Base-by-base conservation (phyloP, 2,329 filamentous ascomycete genomes). In the Clarireedia homoeocarpa region DNA sequence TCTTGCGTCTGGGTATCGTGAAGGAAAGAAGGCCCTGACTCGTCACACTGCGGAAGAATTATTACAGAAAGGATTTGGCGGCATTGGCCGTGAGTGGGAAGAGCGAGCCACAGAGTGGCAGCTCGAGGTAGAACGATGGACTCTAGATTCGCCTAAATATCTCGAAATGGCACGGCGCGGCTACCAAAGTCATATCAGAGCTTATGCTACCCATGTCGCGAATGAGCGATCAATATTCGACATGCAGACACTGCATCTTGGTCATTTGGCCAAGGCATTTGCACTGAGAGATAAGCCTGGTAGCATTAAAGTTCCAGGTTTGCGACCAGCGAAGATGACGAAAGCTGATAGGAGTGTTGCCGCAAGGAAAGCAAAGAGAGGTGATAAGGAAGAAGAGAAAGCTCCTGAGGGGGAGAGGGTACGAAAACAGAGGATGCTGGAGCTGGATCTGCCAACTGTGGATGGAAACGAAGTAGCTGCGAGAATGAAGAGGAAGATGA, bases 261-360 rank as follows among this genome's bases (percentile, higher is more conserved):
- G 94, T 3, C 94, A 99, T 75, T 76, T 94, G 62, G 92, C 92
- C 6, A 99, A 99, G 76, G 89, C 88, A 26, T 99, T 95, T 69
- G 94, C 85, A 1, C 74, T 99, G 62, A 80, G 95, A 61, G 94
- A 99, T 70, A 84, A 89, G 34, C 94, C 94, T 0, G 87, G 88
- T 5, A 87, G 88, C 50, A 95, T 99, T 54, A 84, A 84, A 36
- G 77, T 72, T 62, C 72, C 73, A 9, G 73, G 71, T 15, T 50
- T 70, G 24, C 61, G 69, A 78, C 68, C 66, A 71, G 75, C 71
- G 67, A 70, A 67, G 26, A 70, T 72, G 63, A 71, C 69, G 40
- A 73, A 69, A 54, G 70, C 69, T 46, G 71, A 72, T 53, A 71
- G 72, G 38, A 72, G 73, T 62, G 67, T 70, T 1, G 67, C 68